Base-by-base conservation (phyloP, 306 rosid genomes). In the Fragaria nilgerrensis region DNA sequence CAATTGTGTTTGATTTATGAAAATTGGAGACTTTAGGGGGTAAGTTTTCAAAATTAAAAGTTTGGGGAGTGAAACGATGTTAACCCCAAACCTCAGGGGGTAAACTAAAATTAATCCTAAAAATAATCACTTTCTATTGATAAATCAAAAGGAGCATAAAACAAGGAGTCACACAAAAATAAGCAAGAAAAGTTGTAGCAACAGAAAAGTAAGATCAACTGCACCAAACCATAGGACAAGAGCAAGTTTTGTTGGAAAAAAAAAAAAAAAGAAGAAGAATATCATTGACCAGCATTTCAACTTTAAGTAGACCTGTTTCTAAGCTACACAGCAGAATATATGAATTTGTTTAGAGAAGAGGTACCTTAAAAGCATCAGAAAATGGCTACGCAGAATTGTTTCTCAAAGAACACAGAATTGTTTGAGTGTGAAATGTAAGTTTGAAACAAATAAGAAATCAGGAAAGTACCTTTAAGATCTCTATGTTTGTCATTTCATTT, bases 401-500 rank as follows among this genome's bases (percentile, higher is more conserved):
- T 75, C 34, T 23, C 44, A 32, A 10, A 22, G 19, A 79, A 75
- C 20, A 62, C 19, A 22, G 45, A 50, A 70, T 34, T 19, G 20
- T 56, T 32, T 45, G 16, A 15, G 1, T 17, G 45, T 41, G 74
- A 49, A 22, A 20, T 14, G 76, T 71, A 78, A 56, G 59, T 61
- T 69, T 58, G 70, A 61, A 79, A 85, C 11, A 59, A 74, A 70
- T 56, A 67, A 76, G 25, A 53, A 76, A 76, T 68, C 58, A 62
- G 71, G 41, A 53, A 85, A 82, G 58, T 89, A 95, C 97, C 97
- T 92, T 95, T 66, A 95, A 84, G 84, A 90, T 95, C 88, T 95
- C 99, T 61, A 95, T 90, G 78, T 95, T 95, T 22, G 99, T 92
- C 78, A 95, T 79, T 20, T 89, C 91, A 81, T 85, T 90, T 15